These are phyloP conservation scores for Stentor coeruleus DNA, from an alignment of 73 alveolate species.

Conservation along the genomic window DNA sequence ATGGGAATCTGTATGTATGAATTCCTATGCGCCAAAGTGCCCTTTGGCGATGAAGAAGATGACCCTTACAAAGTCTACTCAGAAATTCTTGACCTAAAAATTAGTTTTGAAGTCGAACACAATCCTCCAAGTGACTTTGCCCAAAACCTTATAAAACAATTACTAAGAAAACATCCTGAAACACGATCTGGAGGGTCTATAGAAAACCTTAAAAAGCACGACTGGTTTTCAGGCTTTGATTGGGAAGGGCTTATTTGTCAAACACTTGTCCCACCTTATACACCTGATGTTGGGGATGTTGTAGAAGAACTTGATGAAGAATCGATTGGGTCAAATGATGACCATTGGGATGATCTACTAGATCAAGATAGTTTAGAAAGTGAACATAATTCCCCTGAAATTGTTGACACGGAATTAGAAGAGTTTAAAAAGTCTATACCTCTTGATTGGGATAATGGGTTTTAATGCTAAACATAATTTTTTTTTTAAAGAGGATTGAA, in stretches of 20 bases:
- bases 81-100: conserved; percentile 10
- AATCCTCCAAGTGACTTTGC: conserved; percentile 43
- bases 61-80: conserved; percentile 32
- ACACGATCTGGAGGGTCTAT: conserved; percentile 53
- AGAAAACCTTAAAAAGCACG: conserved; percentile 48
- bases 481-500: too few relatives aligned
- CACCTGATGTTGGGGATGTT: conserved; percentile 16
- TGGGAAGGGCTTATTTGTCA: conserved; percentile 31
- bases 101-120: conserved; percentile 33
- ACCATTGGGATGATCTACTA: background rate
- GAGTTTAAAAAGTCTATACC: conserved; percentile 15
- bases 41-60: conserved; percentile 46
- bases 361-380: conserved; percentile 17
- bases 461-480: conserved; percentile 15
- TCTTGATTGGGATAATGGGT: conserved; percentile 3
- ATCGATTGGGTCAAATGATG: background rate
- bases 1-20: conserved; percentile 60
- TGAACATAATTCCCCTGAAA: background rate
- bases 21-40: conserved; percentile 47
- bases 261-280: background rate
- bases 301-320: background rate
- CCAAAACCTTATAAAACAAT: conserved; percentile 36
- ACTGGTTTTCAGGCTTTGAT: conserved; percentile 51
- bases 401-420: conserved; percentile 12
- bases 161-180: conserved; percentile 50